Evolutionary conservation across 306 rosid species (phyloP).

Genomic region (Acacia acuminata): DNA sequence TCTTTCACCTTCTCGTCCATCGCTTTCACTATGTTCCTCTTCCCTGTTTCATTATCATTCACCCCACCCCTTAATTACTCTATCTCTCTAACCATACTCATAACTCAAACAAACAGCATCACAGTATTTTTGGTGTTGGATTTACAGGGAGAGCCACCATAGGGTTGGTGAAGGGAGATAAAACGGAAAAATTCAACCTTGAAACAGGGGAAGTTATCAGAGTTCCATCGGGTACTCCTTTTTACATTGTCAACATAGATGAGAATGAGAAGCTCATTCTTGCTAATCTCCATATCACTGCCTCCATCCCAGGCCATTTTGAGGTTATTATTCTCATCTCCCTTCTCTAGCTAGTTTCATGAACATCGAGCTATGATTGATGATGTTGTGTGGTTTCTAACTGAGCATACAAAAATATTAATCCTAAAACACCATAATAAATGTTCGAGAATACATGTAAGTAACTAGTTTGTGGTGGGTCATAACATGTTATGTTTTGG

Average conservation of each 20-base stretch:
- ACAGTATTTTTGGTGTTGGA: neutral
- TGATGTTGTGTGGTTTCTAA: neutral
- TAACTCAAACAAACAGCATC: too few species aligned
- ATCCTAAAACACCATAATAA: neutral
- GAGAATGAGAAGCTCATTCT: conserved; percentile 54
- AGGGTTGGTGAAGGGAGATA: conserved; percentile 46
- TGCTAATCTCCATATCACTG: conserved; percentile 42
- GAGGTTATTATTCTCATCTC: conserved; percentile 38
- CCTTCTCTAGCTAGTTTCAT: neutral
- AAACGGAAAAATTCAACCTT: conserved; percentile 48
- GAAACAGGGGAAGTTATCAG: conserved; percentile 57
- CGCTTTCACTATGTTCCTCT: too few species aligned
- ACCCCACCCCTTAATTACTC: too few species aligned
- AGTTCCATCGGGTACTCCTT: conserved; percentile 60
- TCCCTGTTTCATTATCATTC: too few species aligned
- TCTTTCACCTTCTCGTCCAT: too few species aligned
- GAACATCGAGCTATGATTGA: neutral
- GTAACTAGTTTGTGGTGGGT: neutral
- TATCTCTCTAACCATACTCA: too few species aligned
- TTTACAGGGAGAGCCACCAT: conserved; percentile 56
- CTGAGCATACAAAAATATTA: neutral
- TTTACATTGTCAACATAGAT: conserved; percentile 60
- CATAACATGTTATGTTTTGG: neutral
- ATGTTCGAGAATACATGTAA: neutral
- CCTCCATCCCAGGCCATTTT: conserved; percentile 44